These are phyloP conservation scores for Sphaerostilbella broomeana DNA, from an alignment of 2,329 filamentous ascomycete species.

Conservation along the genomic window DNA sequence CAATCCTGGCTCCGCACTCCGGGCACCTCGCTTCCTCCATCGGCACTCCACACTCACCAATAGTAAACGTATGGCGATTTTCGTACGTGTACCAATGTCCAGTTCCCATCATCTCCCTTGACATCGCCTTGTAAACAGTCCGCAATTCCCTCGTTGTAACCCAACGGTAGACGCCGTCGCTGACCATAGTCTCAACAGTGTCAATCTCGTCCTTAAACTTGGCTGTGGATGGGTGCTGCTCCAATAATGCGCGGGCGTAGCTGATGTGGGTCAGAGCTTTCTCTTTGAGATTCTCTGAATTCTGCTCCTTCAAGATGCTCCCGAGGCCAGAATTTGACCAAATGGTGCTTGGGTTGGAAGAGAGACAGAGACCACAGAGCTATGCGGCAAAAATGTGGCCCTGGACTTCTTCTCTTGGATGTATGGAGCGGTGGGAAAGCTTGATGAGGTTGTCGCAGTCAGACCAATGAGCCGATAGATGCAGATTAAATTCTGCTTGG, in stretches of 20 bases:
- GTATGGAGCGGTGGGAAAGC: slow-evolving; percentile 27
- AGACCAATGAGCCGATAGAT: slow-evolving; percentile 26
- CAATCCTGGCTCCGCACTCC: slow-evolving; percentile 52
- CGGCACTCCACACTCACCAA: slow-evolving; percentile 61
- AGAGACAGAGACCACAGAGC: slow-evolving; percentile 34
- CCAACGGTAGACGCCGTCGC: slow-evolving; percentile 31
- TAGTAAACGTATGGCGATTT: slow-evolving; percentile 42
- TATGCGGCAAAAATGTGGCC: slow-evolving; percentile 44
- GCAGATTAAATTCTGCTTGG: slow-evolving; percentile 15
- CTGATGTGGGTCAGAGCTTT: slow-evolving; percentile 1
- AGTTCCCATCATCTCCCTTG: slow-evolving; percentile 32
- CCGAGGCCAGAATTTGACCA: neutral
- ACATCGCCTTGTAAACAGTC: slow-evolving; percentile 42
- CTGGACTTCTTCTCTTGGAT: slow-evolving; percentile 41
- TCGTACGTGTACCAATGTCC: slow-evolving; percentile 28
- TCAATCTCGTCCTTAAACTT: slow-evolving; percentile 3
- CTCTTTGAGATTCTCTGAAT: slow-evolving; percentile 11
- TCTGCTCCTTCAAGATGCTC: slow-evolving; percentile 10
- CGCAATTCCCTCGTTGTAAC: slow-evolving; percentile 36
- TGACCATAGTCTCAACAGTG: slow-evolving; percentile 15
- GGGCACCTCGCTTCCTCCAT: slow-evolving; percentile 56
- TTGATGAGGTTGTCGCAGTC: slow-evolving; percentile 37
- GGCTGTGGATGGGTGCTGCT: slow-evolving; percentile 4
- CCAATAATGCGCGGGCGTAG: neutral
- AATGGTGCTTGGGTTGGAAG: slow-evolving; percentile 3